These are phyloP conservation scores for Cystobasidium sp. DNA, from an alignment of 1,284 basidiomycete genomes.

Conservation along the genomic window DNA sequence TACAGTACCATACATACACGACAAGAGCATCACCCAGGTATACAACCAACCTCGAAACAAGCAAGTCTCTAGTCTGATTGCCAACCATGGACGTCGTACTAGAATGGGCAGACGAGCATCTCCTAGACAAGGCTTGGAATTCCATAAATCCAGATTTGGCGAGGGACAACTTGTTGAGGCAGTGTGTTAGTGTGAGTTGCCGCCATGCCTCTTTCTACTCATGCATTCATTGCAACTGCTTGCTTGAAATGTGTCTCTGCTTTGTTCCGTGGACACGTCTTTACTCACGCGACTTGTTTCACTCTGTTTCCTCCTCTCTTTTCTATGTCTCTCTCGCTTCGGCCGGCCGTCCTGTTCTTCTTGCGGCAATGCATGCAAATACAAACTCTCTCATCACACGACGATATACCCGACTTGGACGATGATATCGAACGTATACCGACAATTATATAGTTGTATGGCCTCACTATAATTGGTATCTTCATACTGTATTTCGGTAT, in stretches of 20 bases:
- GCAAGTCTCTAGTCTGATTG: not conserved
- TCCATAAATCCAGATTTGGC: slow-evolving; percentile 29
- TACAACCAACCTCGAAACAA: not conserved
- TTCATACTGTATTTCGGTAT: slow-evolving; percentile 72
- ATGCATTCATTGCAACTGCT: not conserved
- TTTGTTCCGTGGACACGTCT: not conserved
- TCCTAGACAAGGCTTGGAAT: slow-evolving; percentile 30
- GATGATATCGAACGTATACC: no score
- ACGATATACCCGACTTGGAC: no score
- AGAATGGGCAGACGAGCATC: slow-evolving; percentile 15
- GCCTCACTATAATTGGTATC: slow-evolving; percentile 71
- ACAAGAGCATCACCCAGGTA: not conserved
- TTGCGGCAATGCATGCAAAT: no score
- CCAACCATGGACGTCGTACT: slow-evolving; percentile 44
- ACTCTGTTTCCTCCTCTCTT: slow-evolving; percentile 42
- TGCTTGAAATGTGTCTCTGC: not conserved
- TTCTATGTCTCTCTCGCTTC: no score
- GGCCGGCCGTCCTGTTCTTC: no score
- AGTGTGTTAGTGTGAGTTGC: slow-evolving; percentile 40
- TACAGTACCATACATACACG: no score
- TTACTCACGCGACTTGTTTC: not conserved
- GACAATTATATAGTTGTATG: slow-evolving; percentile 63
- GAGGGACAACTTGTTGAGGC: slow-evolving; percentile 42
- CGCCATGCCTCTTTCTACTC: not conserved
- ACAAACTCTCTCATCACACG: no score